Base-by-base conservation (phyloP, 164 flowering plant genomes). In the Litsea cubeba region DNA sequence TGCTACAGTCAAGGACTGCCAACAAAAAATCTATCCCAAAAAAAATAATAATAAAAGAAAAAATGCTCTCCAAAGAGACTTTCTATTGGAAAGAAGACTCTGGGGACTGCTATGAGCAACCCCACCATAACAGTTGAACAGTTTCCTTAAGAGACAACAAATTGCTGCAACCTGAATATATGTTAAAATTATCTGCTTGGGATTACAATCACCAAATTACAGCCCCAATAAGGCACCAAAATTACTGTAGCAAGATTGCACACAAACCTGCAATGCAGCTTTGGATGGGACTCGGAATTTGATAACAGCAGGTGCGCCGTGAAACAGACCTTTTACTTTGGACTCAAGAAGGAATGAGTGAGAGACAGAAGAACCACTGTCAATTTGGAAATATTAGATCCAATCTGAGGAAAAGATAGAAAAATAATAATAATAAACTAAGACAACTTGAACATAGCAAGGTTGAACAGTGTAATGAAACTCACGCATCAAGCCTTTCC, bases 401-500 rank as follows among this genome's bases (percentile, higher is more conserved):
- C 17, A 15, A 12, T n/a, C 3, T 7, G 26, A 40, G 14, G 15
- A 3, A 40, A 54, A 54, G 46, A 54, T 15, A 18, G 60, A 35
- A 72, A 32, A 15, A 18, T 58, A n/a, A 72, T 5, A 5, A 28
- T 11, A 15, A 50, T 17, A 50, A 5, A 65, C 58, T 63, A 23
- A 58, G 18, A 2, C n/a, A n/a, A 17, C 65, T 32, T 71, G 18
- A 20, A 2, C 14, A 25, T 23, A 73, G 22, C 28, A n/a, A 65
- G 22, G 22, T 11, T 17, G 12, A 46, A 22, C 46, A 26, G 62
- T 70, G 8, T 30, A 28, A 20, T 40, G 58, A 62, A 49, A 90
- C 97, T 88, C 78, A 95, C 99, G 82, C 95, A 80, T 95, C 97
- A 72, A 95, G 94, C 80, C 89, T 88, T 76, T 95, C 98, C 98